A percentile compares a stretch with the other conserved stretches of the same genome.
phyloP scores from a whole-genome alignment of 2,329 filamentous ascomycete genomes.

The Gaeumannomyces sp. region DNA sequence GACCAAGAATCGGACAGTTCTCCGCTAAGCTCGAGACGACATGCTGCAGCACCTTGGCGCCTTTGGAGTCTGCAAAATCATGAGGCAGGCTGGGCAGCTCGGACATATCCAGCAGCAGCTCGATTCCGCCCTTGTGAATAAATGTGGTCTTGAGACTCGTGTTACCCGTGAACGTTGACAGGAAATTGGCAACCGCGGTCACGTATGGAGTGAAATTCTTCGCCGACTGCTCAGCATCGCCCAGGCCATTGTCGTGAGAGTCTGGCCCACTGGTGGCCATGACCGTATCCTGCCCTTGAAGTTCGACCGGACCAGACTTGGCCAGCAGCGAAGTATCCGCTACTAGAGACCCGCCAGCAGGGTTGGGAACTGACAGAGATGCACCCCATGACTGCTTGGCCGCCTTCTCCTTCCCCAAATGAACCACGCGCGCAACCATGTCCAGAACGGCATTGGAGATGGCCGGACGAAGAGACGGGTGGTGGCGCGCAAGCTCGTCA shows the following conservation, averaged over 20 bases:
- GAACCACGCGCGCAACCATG: slow-evolving; percentile 77
- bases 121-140: slow-evolving; percentile 72
- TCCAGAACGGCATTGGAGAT: slow-evolving; percentile 83
- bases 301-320: background rate
- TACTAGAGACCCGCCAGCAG: slow-evolving; percentile 3
- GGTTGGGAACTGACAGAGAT: slow-evolving; percentile 45
- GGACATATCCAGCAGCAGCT: slow-evolving; percentile 76
- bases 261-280: slow-evolving; percentile 11
- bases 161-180: slow-evolving; percentile 70
- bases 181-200: slow-evolving; percentile 68
- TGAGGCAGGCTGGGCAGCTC: slow-evolving; percentile 75
- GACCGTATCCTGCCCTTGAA: background rate
- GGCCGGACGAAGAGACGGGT: slow-evolving; percentile 71
- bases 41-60: slow-evolving; percentile 64
- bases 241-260: slow-evolving; percentile 13
- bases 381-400: slow-evolving; percentile 66
- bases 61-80: slow-evolving; percentile 60
- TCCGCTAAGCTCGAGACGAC: slow-evolving; percentile 77
- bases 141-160: slow-evolving; percentile 65
- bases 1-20: slow-evolving; percentile 68
- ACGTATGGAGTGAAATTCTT: slow-evolving; percentile 61
- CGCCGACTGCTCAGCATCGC: slow-evolving; percentile 17
- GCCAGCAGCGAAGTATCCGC: slow-evolving; percentile 6
- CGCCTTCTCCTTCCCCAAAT: slow-evolving; percentile 66
- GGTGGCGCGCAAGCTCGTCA: slow-evolving; percentile 90